A percentile compares a stretch with the other conserved stretches of the same genome.
These are phyloP conservation scores for Capsicum baccatum DNA, from an alignment of 257 asterid genomes.

Conservation along the genomic window DNA sequence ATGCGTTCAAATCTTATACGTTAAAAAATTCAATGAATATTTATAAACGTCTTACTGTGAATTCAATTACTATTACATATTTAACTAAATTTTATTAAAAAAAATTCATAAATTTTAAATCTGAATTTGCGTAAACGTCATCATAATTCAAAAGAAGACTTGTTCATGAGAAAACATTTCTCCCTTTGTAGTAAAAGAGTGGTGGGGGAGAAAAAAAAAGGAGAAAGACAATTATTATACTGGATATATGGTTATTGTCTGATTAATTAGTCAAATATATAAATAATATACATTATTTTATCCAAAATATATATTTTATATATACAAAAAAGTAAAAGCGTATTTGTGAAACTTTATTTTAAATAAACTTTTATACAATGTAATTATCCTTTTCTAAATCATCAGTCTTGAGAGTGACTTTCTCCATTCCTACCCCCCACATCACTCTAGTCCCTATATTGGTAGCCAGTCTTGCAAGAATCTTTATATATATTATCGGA, in stretches of 20 bases:
- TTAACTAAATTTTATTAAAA: no score
- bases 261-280: no score
- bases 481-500: neutral
- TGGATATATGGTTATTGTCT: no score
- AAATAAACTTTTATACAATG: neutral
- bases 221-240: no score
- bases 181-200: no score
- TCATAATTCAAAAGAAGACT: neutral
- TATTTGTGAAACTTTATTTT: neutral
- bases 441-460: neutral
- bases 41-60: neutral
- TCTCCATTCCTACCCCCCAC: neutral
- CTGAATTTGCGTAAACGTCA: neutral
- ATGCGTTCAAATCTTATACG: neutral
- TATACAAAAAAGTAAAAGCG: neutral
- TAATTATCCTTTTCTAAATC: neutral
- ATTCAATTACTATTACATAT: no score
- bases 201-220: no score
- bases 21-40: neutral
- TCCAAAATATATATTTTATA: no score
- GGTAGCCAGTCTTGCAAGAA: slow-evolving; percentile 8
- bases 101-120: no score
- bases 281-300: no score
- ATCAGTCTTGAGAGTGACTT: neutral
- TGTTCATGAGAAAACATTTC: neutral